phyloP scores from a whole-genome alignment of 2,329 filamentous ascomycete species.

The Aspergillus carbonarius region DNA sequence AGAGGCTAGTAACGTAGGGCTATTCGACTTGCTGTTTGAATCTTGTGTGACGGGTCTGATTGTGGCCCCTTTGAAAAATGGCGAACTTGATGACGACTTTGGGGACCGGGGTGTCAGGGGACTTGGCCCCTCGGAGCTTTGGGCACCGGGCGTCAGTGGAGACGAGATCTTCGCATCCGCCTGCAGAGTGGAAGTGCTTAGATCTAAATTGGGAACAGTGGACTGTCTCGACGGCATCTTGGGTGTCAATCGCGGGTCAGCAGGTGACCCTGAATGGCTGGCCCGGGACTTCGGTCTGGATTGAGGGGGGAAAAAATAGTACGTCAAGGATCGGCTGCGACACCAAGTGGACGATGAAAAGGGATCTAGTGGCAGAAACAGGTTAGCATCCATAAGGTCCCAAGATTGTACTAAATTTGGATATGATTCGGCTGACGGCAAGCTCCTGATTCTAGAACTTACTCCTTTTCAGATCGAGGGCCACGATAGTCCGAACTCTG shows the following conservation, averaged over 20 bases:
- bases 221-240: constrained; percentile 41
- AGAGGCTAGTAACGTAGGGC: constrained; percentile 30
- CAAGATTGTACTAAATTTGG: background rate
- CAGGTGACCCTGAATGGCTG: background rate
- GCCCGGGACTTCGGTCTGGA: background rate
- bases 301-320: background rate
- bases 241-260: constrained; percentile 16
- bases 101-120: constrained; percentile 40
- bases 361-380: constrained; percentile 1
- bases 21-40: constrained; percentile 30
- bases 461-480: constrained; percentile 4
- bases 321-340: background rate
- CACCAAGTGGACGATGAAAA: constrained; percentile 2
- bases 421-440: background rate
- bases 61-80: constrained; percentile 39
- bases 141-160: constrained; percentile 35
- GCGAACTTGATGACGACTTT: constrained; percentile 38
- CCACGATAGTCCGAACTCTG: background rate
- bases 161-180: constrained; percentile 30
- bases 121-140: constrained; percentile 37
- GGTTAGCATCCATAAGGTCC: constrained; percentile 5
- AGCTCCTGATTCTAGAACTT: constrained; percentile 12
- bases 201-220: constrained; percentile 38
- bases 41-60: constrained; percentile 44
- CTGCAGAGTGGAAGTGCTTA: constrained; percentile 34